Evolutionary conservation across 1,284 basidiomycete genomes (phyloP), one percentile per base, ranked within the genome.

Genomic region (Sporisorium exsertum): DNA sequence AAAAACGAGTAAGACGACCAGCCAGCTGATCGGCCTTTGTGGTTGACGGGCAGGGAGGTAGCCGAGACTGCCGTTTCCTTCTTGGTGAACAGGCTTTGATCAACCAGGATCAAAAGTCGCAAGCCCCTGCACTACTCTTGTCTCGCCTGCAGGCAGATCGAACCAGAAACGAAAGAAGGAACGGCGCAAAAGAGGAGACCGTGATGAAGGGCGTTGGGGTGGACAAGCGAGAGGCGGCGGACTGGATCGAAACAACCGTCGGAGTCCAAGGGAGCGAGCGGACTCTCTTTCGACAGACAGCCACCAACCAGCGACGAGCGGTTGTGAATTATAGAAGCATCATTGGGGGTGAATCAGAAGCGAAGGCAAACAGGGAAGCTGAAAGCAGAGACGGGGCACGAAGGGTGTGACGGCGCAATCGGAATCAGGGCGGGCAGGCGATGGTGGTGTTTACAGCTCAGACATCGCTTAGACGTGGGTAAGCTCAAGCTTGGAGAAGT

Each of bases 371-470:
- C 37, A 40, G 37, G 37, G 7, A 3, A 40, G 37, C 16, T 4
- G 37, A 18, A 15, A 16, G 37, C 37, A n/a, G 18, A 18, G 37
- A 40, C 37, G 37, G 18, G 37, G 4, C 16, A n/a, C 37, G 37
- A 40, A 40, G 18, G 18, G 37, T 35, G 35, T 35, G 35, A 47
- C 15, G 24, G 15, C 22, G 24, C 22, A 24, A 46, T 22, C 43
- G 24, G 22, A 24, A 46, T 24, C 22, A 47, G 45, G 45, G 26
- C n/a, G 24, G 18, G 24, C n/a, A 46, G 10, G 47, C 29, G 47
- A 16, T 29, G 47, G 18, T 49, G 27, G 55, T 57, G 55, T 57
- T 57, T 57, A 46, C 43, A 57, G 6, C 43, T 57, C 20, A 57
- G 55, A 57, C 55, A 47, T 57, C 37, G 37, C 22, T 42, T 54